Conservation (phyloP, 169 alveolate genomes). For the Sarcocystis neurona region DNA sequence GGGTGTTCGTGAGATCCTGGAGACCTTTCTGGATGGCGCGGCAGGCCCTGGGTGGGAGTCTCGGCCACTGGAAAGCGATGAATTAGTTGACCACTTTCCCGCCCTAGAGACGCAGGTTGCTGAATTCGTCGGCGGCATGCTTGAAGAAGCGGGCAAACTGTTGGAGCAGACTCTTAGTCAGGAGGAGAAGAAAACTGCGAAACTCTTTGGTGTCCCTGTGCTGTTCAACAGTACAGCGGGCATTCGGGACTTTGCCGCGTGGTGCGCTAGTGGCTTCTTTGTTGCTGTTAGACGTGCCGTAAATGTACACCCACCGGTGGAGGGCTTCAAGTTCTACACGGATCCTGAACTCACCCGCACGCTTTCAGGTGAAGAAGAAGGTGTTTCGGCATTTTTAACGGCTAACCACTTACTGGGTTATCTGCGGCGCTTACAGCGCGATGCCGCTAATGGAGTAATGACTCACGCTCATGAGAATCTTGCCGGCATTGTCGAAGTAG, state of each 20-base stretch:
- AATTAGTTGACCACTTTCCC: not conserved
- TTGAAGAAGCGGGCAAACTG: not conserved
- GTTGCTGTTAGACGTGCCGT: not conserved
- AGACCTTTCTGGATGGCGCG: slow-evolving; percentile 20
- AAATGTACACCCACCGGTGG: not conserved
- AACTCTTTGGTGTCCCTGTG: slow-evolving; percentile 46
- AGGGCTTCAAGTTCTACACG: slow-evolving; percentile 9
- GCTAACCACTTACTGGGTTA: slow-evolving; percentile 26
- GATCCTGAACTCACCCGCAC: slow-evolving; percentile 30
- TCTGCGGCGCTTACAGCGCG: not conserved
- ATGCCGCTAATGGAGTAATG: not conserved
- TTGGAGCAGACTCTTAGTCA: not conserved
- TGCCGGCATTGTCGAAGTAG: slow-evolving; percentile 39
- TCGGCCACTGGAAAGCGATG: not conserved
- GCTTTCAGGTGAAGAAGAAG: slow-evolving; percentile 36
- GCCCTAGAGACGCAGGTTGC: not conserved
- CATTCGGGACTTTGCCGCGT: slow-evolving; percentile 37
- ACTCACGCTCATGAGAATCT: not conserved
- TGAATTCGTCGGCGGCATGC: not conserved
- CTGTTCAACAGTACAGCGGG: slow-evolving; percentile 46
- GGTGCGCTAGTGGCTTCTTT: slow-evolving; percentile 40
- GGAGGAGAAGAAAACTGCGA: not conserved
- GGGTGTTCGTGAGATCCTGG: slow-evolving; percentile 35
- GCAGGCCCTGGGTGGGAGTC: slow-evolving; percentile 53
- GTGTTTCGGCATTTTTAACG: slow-evolving; percentile 34